Base-by-base conservation (phyloP, 2,329 filamentous ascomycete species). In the Beauveria varroae region DNA sequence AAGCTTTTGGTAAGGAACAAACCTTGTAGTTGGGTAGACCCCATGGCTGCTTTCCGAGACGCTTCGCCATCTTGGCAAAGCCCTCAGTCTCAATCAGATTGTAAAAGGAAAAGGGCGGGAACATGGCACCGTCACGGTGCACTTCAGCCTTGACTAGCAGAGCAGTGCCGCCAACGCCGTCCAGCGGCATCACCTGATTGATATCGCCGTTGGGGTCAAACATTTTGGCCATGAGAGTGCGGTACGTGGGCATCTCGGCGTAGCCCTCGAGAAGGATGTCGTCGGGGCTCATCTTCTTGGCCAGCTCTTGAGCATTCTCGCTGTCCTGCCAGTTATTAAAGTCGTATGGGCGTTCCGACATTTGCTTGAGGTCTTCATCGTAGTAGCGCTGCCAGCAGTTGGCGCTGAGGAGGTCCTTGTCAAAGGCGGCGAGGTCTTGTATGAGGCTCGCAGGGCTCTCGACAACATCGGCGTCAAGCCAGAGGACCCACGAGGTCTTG, bases 21-120 rank as follows among this genome's bases (percentile, higher is more conserved):
- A 97, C 95, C 81, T 93, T 93, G 78, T 99, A 99, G 77, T 98
- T 96, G 47, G 95, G 95, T 70, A 98, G 78, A n/a, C 95, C 95
- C 67, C 83, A 91, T 62, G 90, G 84, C 64, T 88, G 82, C 87
- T 92, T 97, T 54, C 92, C 92, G 70, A 99, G 75, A 66, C 95
- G 81, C 73, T 85, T 88, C 14, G 93, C 93, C 95, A 99, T 99
- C 77, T 93, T 96, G 20, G 95, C 93, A 70, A 99, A 99, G 0
- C 95, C 95, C 71, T 99, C 95, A 0, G 95, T 98, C 79, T 99
- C 95, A 64, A 99, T 96, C 63, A 99, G 81, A 74, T 99, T 89
- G 72, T 97, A 98, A 72, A 99, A 99, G 3, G 93, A 77, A 72
- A 99, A 99, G 0, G 95, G 85, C 20, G 95, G 95, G 77, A 99